A percentile compares a stretch with the other conserved stretches of the same genome.
These are phyloP conservation scores for Aureobasidium musti DNA, from an alignment of 2,329 filamentous ascomycete genomes.

Conservation along the genomic window DNA sequence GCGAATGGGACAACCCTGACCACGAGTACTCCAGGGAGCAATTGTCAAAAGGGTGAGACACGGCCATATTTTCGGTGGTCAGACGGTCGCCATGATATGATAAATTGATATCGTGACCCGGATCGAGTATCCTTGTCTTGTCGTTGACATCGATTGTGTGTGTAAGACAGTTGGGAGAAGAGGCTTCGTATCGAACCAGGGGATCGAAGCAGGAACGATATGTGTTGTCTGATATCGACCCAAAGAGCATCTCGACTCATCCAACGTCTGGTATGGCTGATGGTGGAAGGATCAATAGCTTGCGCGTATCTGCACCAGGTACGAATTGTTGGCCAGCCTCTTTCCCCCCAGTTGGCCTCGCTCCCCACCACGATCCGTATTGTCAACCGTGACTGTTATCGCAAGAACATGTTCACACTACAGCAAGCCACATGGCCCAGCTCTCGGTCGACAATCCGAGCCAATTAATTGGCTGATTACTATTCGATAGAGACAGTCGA, in stretches of 20 bases:
- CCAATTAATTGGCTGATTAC: conserved; percentile 9
- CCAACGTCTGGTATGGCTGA: background rate
- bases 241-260: background rate
- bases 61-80: background rate
- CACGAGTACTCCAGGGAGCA: no score
- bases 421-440: background rate
- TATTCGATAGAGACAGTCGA: conserved; percentile 13
- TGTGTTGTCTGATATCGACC: background rate
- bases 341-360: background rate
- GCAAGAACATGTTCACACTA: conserved; percentile 8
- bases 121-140: background rate
- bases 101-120: background rate
- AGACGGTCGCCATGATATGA: background rate
- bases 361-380: background rate
- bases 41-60: background rate
- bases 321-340: background rate
- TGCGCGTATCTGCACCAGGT: background rate
- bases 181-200: background rate
- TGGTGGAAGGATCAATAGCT: background rate
- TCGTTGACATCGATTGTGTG: background rate
- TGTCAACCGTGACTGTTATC: no score
- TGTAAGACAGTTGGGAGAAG: background rate
- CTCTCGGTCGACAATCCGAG: conserved; percentile 1
- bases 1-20: background rate
- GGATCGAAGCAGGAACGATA: background rate